Percentiles rank a stretch among this genome's conserved stretches.
phyloP scores from a whole-genome alignment of 495 filamentous ascomycete species.

The Xeromyces bisporus region DNA sequence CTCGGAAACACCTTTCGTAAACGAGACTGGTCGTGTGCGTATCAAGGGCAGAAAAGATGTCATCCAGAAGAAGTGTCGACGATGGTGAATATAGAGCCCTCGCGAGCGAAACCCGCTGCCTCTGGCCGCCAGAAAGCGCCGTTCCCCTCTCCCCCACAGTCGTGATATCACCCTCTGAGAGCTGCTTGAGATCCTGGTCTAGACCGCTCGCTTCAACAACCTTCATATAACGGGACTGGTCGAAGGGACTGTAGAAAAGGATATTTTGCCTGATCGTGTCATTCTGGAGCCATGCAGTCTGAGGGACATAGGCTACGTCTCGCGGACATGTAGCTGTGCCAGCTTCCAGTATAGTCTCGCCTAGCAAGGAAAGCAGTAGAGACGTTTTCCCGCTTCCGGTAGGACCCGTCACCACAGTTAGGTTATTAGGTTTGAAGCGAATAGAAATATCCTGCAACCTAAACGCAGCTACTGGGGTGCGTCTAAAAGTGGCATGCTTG shows the following conservation, averaged over 20 bases:
- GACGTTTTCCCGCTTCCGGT: slow-evolving; percentile 49
- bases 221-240: slow-evolving; percentile 34
- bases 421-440: slow-evolving; percentile 30
- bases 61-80: slow-evolving; percentile 41
- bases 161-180: slow-evolving; percentile 42
- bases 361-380: slow-evolving; percentile 49
- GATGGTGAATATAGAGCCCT: slow-evolving; percentile 46
- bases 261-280: slow-evolving; percentile 69
- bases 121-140: slow-evolving; percentile 50
- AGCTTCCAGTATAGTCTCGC: slow-evolving; percentile 44
- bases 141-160: slow-evolving; percentile 47
- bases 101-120: slow-evolving; percentile 43
- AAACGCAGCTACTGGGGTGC: slow-evolving; percentile 19
- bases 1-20: slow-evolving; percentile 40
- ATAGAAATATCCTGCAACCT: slow-evolving; percentile 28
- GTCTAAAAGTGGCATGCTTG: slow-evolving; percentile 15
- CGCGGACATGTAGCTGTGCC: slow-evolving; percentile 58
- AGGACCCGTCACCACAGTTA: slow-evolving; percentile 35
- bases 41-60: slow-evolving; percentile 42
- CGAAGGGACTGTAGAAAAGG: slow-evolving; percentile 46
- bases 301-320: slow-evolving; percentile 56
- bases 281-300: slow-evolving; percentile 65
- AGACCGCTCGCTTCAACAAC: slow-evolving; percentile 43
- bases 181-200: slow-evolving; percentile 38
- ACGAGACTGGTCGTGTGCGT: slow-evolving; percentile 52